Evolutionary conservation across 2,329 filamentous ascomycete genomes (phyloP).

Genomic region (Pyrenophora seminiperda): DNA sequence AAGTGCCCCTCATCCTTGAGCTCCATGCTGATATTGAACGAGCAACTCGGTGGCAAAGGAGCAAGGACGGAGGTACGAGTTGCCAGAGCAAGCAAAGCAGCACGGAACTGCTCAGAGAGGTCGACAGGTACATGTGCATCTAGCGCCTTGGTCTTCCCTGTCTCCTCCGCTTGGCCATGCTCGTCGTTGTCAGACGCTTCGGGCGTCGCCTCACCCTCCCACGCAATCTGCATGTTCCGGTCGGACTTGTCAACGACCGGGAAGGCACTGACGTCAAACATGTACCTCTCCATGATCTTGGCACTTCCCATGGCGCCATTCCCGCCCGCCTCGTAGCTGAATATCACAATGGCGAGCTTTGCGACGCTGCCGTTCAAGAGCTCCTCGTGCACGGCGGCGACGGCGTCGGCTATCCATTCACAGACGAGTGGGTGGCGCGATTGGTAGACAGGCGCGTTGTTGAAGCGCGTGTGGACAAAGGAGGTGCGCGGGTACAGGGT

Average conservation of each 20-base stretch:
- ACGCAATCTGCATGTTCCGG: slow-evolving; percentile 58
- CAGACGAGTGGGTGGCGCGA: slow-evolving; percentile 85
- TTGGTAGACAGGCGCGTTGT: slow-evolving; percentile 83
- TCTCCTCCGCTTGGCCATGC: slow-evolving; percentile 7
- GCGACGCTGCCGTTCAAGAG: slow-evolving; percentile 63
- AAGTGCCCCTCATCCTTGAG: slow-evolving; percentile 64
- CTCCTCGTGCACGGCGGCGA: slow-evolving; percentile 72
- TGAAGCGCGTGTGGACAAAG: slow-evolving; percentile 79
- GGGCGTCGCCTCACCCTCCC: slow-evolving; percentile 22
- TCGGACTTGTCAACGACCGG: slow-evolving; percentile 56
- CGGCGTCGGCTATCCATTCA: slow-evolving; percentile 81
- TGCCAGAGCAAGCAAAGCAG: slow-evolving; percentile 66
- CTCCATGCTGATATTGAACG: slow-evolving; percentile 78
- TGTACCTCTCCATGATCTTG: slow-evolving; percentile 63
- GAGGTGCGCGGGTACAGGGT: slow-evolving; percentile 76
- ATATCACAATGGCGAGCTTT: slow-evolving; percentile 63
- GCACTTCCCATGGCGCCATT: slow-evolving; percentile 33
- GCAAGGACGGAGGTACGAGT: slow-evolving; percentile 63
- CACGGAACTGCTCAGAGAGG: slow-evolving; percentile 74
- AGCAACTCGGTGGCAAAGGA: slow-evolving; percentile 67
- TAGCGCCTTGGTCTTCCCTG: slow-evolving; percentile 18
- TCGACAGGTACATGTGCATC: slow-evolving; percentile 52
- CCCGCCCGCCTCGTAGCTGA: slow-evolving; percentile 44
- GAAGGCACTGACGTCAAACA: slow-evolving; percentile 64
- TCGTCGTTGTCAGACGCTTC: slow-evolving; percentile 12